Base-by-base conservation (phyloP, 768 basidiomycete genomes). In the Phylloporus scabripes region DNA sequence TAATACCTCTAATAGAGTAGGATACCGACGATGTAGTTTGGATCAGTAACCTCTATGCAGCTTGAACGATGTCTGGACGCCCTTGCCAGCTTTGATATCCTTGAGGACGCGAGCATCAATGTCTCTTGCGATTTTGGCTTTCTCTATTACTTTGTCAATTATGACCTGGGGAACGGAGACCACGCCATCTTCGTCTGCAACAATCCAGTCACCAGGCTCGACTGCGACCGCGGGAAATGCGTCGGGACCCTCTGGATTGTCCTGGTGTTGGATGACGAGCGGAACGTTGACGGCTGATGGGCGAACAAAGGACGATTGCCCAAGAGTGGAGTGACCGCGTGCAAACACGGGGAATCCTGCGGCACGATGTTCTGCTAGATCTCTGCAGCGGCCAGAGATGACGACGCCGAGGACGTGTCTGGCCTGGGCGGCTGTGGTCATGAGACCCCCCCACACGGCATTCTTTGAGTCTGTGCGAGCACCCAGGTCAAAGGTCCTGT, bases 401-500 rank as follows among this genome's bases (percentile, higher is more conserved):
- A 95, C 72, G 40, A 86, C 89, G 10, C 89, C 92, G 20, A 72
- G 70, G 11, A 82, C 83, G 17, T 77, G 77, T 48, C 83, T 81
- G 11, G 80, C 77, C 60, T 81, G 78, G 1, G 92, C 92, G 18
- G 89, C 89, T 0, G 88, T 87, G 10, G 89, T 83, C 91, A 92
- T 91, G 42, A 91, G 79, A 17, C 92, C 92, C 20, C 92, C 92
- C 92, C 92, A 95, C 6, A 92, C 87, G 4, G 91, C 90, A 57
- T 82, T 86, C 66, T 85, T 85, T 23, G 75, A 71, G 48, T 81
- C 88, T 85, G 63, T 21, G 40, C 10, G 34, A n/a, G 18, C 3
- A 36, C 20, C 5, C 7, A n/a, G 28, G 42, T 62, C 41, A 45
- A 40, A 23, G 24, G 31, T 41, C 24, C 33, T 36, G 34, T 33